These are phyloP conservation scores for Massariosphaeria phaeospora DNA, from an alignment of 495 filamentous ascomycete genomes.

Conservation along the genomic window DNA sequence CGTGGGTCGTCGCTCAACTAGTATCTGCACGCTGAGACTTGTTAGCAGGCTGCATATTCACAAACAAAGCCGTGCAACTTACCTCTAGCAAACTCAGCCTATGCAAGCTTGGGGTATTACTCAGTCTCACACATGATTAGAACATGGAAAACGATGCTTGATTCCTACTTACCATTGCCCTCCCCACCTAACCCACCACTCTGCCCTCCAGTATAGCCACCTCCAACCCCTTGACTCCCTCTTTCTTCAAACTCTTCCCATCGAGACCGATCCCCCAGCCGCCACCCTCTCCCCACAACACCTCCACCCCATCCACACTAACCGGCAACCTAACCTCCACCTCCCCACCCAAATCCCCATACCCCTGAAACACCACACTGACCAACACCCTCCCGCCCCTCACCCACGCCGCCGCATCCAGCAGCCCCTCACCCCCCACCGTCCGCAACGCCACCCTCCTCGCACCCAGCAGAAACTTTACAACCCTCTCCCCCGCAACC, in stretches of 20 bases:
- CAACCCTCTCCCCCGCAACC: constrained; percentile 24
- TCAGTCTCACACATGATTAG: background rate
- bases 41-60: background rate
- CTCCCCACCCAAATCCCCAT: background rate
- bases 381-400: constrained; percentile 4
- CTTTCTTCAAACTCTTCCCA: background rate
- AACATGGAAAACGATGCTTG: background rate
- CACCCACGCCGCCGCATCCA: constrained; percentile 22
- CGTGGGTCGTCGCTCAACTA: no score
- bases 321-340: constrained; percentile 5
- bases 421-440: constrained; percentile 13
- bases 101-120: background rate
- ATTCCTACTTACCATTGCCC: background rate
- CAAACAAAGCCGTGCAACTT: background rate
- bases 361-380: constrained; percentile 14
- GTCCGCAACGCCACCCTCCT: constrained; percentile 12
- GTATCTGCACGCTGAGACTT: no score
- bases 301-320: background rate
- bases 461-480: constrained; percentile 44
- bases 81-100: background rate
- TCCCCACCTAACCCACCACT: background rate
- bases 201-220: background rate
- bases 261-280: constrained; percentile 8
- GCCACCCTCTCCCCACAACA: background rate
- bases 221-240: constrained; percentile 1